Base-by-base conservation (phyloP, 805 yeast species). In the Komagataella pseudopastoris region DNA sequence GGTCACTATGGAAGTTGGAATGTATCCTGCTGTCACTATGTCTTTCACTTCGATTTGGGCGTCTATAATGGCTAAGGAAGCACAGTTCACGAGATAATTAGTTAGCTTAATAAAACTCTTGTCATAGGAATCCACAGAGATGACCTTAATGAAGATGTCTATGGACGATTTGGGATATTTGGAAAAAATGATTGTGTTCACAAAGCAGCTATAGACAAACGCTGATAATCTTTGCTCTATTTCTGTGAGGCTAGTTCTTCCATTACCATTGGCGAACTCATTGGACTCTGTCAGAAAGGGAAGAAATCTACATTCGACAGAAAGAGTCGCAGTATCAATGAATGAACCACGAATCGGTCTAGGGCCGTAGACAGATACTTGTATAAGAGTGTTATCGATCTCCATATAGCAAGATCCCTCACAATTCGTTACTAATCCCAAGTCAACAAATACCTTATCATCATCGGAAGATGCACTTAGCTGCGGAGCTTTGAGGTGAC, bases 131-230 rank as follows among this genome's bases (percentile, higher is more conserved):
- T 71, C 71, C 3, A 70, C 61, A n/a, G 83, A 71, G 24, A 90
- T 73, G 6, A 91, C 69, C 45, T 83, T 78, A 5, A 93, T 70
- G 55, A 82, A 83, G 14, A 91, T 75, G 60, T 84, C 93, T 52
- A 91, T 87, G 17, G 90, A 81, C 2, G 96, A 86, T 65, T 91
- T 91, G 4, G 98, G 97, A 63, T 93, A 93, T 55, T 82, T 81
- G 12, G 77, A 77, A 39, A 88, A 68, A 17, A 83, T 57, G 2
- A 85, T 71, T 1, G 81, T 46, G 69, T 63, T 39, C 66, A 65
- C 53, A 69, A 68, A 53, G 64, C 68, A 59, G 60, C 68, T 53
- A 59, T 67, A 55, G 63, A 62, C 54, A 64, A 74, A 55, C 49
- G 69, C 55, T 65, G 77, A 65, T 59, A 76, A 63, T 59, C 78